Base-by-base conservation (phyloP, 257 asterid species). In the Datura wrightii region DNA sequence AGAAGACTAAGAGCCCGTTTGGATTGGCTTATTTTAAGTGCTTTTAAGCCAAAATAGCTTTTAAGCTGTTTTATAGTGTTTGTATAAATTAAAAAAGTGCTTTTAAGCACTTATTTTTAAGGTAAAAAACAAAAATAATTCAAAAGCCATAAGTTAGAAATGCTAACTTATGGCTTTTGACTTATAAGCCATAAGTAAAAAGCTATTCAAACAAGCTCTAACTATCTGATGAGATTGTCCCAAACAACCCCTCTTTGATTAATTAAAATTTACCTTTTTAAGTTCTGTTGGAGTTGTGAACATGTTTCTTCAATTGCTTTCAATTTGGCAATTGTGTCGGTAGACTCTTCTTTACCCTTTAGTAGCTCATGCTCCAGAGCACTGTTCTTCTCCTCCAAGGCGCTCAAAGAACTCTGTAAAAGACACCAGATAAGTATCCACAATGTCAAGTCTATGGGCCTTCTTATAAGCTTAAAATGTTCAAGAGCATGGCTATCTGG, bases 221-320 rank as follows among this genome's bases (percentile, higher is more conserved):
- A 78, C 82, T 13, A 52, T 78, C 46, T 52, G 34, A 15, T 67
- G 81, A 83, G 69, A 50, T 8, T 82, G 79, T 24, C 13, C 48
- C 39, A 83, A 83, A 18, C 76, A 67, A 42, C 71, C 70, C 67
- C 70, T 44, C 42, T 52, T 80, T 83, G 85, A 82, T 59, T 84
- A 70, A 85, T 83, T 44, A 84, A 18, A 72, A 70, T 71, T 14
- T 89, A 97, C 99, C 99, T 94, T 86, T 78, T 91, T 82, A 94
- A 63, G 89, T 91, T 94, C 87, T 83, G 88, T 82, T 92, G 95
- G 69, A 95, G 92, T 85, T 92, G 94, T 80, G 85, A 90, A 92
- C 96, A 93, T 24, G 89, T 86, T 84, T 90, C 89, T 86, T 94
- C 98, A 88, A 93, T 96, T 86, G 94, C 97, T 89, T 70, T 89